phyloP scores from a whole-genome alignment of 2,329 filamentous ascomycete species.

The Apiospora kogelbergensis region DNA sequence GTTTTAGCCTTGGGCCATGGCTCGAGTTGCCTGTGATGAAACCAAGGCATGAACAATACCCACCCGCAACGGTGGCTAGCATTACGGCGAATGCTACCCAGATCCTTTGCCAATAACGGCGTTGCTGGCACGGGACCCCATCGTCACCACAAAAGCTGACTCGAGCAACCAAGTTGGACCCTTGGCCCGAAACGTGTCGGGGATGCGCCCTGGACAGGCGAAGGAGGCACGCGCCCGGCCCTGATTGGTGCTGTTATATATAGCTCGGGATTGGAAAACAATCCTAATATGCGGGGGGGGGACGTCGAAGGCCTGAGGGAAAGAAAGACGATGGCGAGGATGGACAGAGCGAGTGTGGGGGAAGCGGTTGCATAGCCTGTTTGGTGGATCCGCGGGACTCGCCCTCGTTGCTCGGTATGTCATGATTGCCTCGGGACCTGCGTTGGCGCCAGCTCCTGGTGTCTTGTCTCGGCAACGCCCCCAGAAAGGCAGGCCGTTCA shows the following conservation, averaged over 20 bases:
- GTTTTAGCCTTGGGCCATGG: no score
- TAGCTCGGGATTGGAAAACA: background rate
- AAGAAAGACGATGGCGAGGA: no score
- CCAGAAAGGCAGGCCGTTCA: background rate
- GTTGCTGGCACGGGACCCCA: background rate
- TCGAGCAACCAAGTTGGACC: background rate
- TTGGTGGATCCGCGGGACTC: background rate
- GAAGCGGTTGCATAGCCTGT: background rate
- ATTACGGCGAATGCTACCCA: background rate
- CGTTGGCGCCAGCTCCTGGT: background rate
- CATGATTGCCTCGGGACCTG: background rate
- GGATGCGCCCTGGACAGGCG: background rate
- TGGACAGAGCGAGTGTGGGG: conserved; percentile 1
- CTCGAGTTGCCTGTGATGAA: background rate
- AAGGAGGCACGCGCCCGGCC: no score
- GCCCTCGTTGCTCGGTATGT: background rate
- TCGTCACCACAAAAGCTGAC: background rate
- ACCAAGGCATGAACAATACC: background rate
- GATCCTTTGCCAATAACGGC: background rate
- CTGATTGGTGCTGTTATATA: conserved; percentile 1
- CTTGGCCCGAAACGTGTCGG: background rate
- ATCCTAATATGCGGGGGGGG: no score
- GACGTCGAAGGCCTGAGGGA: no score
- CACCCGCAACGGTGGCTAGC: background rate
- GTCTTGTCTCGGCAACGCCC: background rate